phyloP scores from a whole-genome alignment of 805 yeast species.

The Metschnikowia colocasiae region DNA sequence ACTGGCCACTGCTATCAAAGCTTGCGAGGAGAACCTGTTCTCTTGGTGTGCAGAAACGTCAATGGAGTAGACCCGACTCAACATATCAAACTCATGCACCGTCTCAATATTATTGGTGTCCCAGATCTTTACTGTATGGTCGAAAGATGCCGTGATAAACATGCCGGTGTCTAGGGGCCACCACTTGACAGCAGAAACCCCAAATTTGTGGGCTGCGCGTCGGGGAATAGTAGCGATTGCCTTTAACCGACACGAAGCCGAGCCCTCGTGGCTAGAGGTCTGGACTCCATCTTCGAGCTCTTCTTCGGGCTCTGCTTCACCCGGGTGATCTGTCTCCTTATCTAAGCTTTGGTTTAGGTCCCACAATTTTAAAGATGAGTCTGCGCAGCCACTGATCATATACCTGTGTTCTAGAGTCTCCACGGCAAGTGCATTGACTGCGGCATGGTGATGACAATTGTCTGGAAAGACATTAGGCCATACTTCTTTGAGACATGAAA shows the following conservation, averaged over 20 bases:
- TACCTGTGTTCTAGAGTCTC: slow-evolving; percentile 46
- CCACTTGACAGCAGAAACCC: slow-evolving; percentile 75
- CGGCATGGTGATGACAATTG: slow-evolving; percentile 47
- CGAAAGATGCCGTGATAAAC: slow-evolving; percentile 80
- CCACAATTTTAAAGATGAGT: slow-evolving; percentile 67
- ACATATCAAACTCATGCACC: slow-evolving; percentile 64
- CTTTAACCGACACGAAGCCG: background rate
- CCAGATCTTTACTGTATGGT: slow-evolving; percentile 74
- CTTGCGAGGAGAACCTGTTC: slow-evolving; percentile 25
- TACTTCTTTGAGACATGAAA: slow-evolving; percentile 27
- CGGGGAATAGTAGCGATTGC: slow-evolving; percentile 36
- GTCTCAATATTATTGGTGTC: slow-evolving; percentile 65
- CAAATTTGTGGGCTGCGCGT: slow-evolving; percentile 55
- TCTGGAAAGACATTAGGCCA: slow-evolving; percentile 34
- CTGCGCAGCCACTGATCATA: slow-evolving; percentile 70
- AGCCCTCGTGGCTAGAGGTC: background rate
- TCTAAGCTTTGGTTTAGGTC: slow-evolving; percentile 34
- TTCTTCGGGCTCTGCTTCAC: background rate
- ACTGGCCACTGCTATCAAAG: slow-evolving; percentile 65
- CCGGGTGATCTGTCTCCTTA: background rate
- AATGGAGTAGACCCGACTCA: slow-evolving; percentile 59
- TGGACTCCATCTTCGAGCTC: background rate
- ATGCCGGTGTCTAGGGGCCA: slow-evolving; percentile 87
- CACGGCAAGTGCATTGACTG: slow-evolving; percentile 55
- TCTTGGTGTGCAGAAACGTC: slow-evolving; percentile 44